Evolutionary conservation across 164 flowering plant species (phyloP).

Genomic region (Houttuynia cordata): DNA sequence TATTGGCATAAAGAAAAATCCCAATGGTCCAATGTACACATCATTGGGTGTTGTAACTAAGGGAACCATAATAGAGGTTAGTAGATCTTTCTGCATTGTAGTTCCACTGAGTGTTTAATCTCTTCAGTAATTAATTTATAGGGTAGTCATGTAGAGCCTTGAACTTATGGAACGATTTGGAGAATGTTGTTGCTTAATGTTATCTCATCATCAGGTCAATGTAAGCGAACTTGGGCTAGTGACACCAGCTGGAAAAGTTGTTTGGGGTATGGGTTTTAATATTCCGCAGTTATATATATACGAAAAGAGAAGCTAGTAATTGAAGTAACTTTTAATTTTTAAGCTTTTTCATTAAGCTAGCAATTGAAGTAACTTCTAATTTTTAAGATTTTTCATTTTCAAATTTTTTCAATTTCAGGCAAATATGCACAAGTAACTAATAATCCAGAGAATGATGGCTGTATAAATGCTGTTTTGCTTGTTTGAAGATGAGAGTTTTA

Average conservation of each 20-base stretch:
- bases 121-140: too few species aligned
- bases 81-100: too few species aligned
- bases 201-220: constrained; percentile 90
- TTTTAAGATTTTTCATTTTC: too few species aligned
- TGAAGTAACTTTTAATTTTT: too few species aligned
- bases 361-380: too few species aligned
- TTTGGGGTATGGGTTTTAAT: constrained; percentile 97
- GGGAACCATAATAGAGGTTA: constrained; percentile 95
- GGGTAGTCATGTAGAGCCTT: too few species aligned
- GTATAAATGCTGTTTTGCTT: constrained; percentile 81
- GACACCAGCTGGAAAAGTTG: constrained; percentile 97
- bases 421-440: constrained; percentile 96
- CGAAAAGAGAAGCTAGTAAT: too few species aligned
- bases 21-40: constrained; percentile 91
- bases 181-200: constrained; percentile 17
- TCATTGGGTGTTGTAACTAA: constrained; percentile 91
- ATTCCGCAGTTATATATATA: too few species aligned
- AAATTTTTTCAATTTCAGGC: too few species aligned
- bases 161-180: too few species aligned
- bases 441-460: constrained; percentile 94
- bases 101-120: too few species aligned
- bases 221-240: constrained; percentile 94
- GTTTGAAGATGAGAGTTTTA: constrained; percentile 22
- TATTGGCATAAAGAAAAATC: constrained; percentile 93
- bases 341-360: too few species aligned